phyloP scores from a whole-genome alignment of 495 filamentous ascomycete genomes.

The Penicillium nucicola region DNA sequence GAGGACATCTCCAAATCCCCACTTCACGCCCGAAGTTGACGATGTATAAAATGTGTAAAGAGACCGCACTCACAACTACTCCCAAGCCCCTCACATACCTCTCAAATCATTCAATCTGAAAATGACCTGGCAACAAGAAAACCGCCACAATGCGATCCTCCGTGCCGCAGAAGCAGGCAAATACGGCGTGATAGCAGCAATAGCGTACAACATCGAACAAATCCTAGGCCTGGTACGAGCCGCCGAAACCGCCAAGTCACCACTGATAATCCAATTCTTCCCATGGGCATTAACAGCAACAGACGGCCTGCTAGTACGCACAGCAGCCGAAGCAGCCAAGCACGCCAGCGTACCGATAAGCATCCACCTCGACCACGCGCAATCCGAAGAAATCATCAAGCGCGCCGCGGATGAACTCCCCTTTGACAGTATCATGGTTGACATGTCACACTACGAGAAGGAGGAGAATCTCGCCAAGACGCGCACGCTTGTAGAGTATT shows the following conservation, averaged over 20 bases:
- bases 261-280: constrained; percentile 73
- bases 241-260: constrained; percentile 63
- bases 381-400: constrained; percentile 58
- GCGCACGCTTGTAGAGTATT: constrained; percentile 60
- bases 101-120: too few relatives aligned
- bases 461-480: constrained; percentile 67
- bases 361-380: constrained; percentile 68
- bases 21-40: background rate
- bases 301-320: constrained; percentile 51
- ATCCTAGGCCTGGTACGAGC: constrained; percentile 68
- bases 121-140: constrained; percentile 17
- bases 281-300: constrained; percentile 71
- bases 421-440: constrained; percentile 73
- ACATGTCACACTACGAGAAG: constrained; percentile 73
- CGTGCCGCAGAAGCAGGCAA: constrained; percentile 56
- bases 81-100: too few relatives aligned
- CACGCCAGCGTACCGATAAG: constrained; percentile 61
- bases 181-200: constrained; percentile 68
- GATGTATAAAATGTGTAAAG: too few relatives aligned
- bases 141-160: constrained; percentile 45
- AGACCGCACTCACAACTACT: too few relatives aligned
- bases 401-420: constrained; percentile 52
- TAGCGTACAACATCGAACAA: constrained; percentile 75
- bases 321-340: constrained; percentile 53
- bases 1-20: too few relatives aligned